phyloP scores from a whole-genome alignment of 2,329 filamentous ascomycete species.

The Pyricularia pennisetigena region DNA sequence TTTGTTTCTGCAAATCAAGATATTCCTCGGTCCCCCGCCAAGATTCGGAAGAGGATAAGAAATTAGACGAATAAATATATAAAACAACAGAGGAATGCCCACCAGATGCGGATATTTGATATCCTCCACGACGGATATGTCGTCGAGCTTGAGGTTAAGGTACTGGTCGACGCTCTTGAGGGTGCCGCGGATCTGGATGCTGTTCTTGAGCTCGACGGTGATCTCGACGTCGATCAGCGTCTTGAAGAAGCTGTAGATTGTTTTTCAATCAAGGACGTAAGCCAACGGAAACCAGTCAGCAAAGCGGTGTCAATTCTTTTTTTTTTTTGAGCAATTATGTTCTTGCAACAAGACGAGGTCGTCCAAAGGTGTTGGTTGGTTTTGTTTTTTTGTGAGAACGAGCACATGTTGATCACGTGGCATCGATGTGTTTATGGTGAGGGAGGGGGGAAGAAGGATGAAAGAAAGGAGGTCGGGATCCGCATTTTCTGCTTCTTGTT shows the following conservation, averaged over 20 bases:
- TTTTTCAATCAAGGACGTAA: no score
- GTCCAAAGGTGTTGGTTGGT: not conserved
- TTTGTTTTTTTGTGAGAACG: not conserved
- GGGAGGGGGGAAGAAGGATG: no score
- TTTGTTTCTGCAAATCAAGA: not conserved
- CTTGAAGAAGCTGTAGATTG: constrained; percentile 75
- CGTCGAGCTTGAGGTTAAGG: constrained; percentile 97
- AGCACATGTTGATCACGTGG: not conserved
- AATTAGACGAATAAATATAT: not conserved
- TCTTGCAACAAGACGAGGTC: not conserved
- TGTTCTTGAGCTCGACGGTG: constrained; percentile 98
- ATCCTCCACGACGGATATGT: constrained; percentile 87
- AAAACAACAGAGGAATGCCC: constrained; percentile 12
- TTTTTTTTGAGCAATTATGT: not conserved
- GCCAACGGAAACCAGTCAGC: not conserved
- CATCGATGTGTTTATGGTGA: not conserved
- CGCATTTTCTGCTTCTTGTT: not conserved
- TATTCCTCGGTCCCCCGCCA: no score
- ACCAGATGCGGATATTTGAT: constrained; percentile 91
- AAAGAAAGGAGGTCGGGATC: not conserved
- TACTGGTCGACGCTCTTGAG: constrained; percentile 97
- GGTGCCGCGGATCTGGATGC: constrained; percentile 91
- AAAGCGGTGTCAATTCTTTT: not conserved
- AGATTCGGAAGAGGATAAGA: no score
- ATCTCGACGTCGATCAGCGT: constrained; percentile 96